Evolutionary conservation across 305 asterid genomes (phyloP).

Genomic region (Fraxinus dipetala): DNA sequence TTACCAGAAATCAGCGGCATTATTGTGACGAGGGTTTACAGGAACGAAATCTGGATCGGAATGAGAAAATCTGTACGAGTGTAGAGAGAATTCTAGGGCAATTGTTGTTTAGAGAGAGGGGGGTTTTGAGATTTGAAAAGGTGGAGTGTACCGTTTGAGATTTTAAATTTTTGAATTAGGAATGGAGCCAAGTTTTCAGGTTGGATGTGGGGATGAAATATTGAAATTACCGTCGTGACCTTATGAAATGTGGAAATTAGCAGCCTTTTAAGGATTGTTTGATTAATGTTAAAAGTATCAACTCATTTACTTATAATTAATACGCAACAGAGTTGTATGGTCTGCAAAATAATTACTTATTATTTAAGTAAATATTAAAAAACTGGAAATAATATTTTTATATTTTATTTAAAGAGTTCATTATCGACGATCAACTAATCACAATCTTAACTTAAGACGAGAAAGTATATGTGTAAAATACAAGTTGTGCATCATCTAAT

Average conservation of each 20-base stretch:
- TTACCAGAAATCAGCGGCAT: constrained; percentile 58
- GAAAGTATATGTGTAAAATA: not conserved
- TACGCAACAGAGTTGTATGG: not conserved
- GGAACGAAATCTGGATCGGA: not conserved
- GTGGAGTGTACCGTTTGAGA: not conserved
- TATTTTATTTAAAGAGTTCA: not conserved
- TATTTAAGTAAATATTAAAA: too few relatives aligned
- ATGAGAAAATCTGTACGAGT: not conserved
- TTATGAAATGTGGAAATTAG: not conserved
- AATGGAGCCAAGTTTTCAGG: not conserved
- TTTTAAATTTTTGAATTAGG: not conserved
- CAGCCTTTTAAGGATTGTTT: not conserved
- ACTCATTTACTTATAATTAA: not conserved
- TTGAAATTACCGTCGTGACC: not conserved
- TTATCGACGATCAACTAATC: not conserved
- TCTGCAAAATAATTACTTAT: not conserved
- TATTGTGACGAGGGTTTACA: not conserved
- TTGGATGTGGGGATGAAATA: constrained; percentile 7
- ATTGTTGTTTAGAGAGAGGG: not conserved
- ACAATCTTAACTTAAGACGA: not conserved
- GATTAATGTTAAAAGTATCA: not conserved
- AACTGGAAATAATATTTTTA: not conserved
- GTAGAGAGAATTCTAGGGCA: not conserved
- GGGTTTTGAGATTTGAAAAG: not conserved
- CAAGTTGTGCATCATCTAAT: not conserved